Conservation (phyloP, 2,329 filamentous ascomycete species). For the Epichloe brachyelytri region DNA sequence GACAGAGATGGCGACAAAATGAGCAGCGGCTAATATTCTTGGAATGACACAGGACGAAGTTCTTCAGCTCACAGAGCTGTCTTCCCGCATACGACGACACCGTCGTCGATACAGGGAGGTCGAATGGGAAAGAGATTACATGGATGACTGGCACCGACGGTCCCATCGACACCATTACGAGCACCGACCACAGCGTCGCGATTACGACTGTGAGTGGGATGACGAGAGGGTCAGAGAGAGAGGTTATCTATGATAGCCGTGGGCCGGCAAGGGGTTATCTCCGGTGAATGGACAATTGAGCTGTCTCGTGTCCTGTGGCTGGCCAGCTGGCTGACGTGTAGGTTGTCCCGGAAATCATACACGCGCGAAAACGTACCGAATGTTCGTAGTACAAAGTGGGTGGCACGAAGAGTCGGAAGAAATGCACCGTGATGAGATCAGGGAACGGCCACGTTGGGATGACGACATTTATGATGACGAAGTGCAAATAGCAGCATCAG, state of each 20-base stretch:
- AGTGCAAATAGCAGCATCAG: background rate
- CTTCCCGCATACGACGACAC: constrained; percentile 64
- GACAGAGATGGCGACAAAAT: background rate
- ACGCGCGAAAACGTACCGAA: background rate
- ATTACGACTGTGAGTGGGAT: constrained; percentile 28
- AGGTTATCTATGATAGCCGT: constrained; percentile 48
- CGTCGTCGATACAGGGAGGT: constrained; percentile 41
- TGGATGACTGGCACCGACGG: constrained; percentile 35
- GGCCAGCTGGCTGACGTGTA: no score
- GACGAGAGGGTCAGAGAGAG: constrained; percentile 56
- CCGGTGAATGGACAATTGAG: constrained; percentile 8
- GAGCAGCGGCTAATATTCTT: background rate
- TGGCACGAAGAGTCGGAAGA: background rate
- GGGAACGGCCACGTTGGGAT: background rate
- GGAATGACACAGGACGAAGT: constrained; percentile 63
- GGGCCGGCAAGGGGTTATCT: constrained; percentile 16
- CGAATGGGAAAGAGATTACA: constrained; percentile 46
- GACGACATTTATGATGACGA: background rate
- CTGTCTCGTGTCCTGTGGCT: background rate
- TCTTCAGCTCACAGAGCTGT: constrained; percentile 66
- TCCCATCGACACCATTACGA: constrained; percentile 23
- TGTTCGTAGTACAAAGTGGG: no score
- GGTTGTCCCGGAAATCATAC: background rate
- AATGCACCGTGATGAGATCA: background rate
- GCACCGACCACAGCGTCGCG: constrained; percentile 12